These are phyloP conservation scores for Tetracladium maxilliforme DNA, from an alignment of 2,329 filamentous ascomycete species.

Conservation along the genomic window DNA sequence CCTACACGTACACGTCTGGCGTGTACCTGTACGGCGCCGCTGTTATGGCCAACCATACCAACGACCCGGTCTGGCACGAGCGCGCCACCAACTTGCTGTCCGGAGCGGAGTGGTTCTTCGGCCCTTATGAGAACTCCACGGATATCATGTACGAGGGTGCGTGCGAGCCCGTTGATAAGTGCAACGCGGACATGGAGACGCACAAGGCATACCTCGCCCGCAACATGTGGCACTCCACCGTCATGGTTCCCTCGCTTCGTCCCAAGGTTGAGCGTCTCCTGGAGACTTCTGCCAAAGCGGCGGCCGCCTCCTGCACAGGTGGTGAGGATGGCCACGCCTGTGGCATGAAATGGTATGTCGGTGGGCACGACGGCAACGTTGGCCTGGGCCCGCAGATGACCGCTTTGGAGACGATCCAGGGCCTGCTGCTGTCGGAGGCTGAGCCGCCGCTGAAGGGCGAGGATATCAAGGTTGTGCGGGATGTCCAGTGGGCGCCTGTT, in stretches of 20 bases:
- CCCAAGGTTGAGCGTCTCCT: slow-evolving; percentile 31
- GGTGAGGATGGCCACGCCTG: slow-evolving; percentile 35
- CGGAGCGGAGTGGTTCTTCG: slow-evolving; percentile 37
- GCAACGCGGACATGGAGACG: slow-evolving; percentile 48
- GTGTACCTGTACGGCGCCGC: slow-evolving; percentile 52
- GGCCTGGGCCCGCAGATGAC: slow-evolving; percentile 52
- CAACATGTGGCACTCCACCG: slow-evolving; percentile 44
- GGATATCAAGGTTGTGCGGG: no score
- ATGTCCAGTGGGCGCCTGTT: no score
- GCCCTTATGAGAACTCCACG: slow-evolving; percentile 31
- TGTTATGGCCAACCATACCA: slow-evolving; percentile 45
- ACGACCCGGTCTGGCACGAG: slow-evolving; percentile 33
- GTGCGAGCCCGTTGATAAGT: slow-evolving; percentile 43
- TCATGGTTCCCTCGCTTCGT: slow-evolving; percentile 38
- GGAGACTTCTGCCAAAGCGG: slow-evolving; percentile 35
- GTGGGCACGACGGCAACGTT: slow-evolving; percentile 34
- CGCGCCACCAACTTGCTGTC: slow-evolving; percentile 36
- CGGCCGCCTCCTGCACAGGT: slow-evolving; percentile 40
- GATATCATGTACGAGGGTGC: slow-evolving; percentile 50
- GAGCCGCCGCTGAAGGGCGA: slow-evolving; percentile 24
- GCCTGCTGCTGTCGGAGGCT: slow-evolving; percentile 30
- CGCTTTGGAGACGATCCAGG: slow-evolving; percentile 48
- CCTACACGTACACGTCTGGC: slow-evolving; percentile 52
- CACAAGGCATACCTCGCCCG: slow-evolving; percentile 56
- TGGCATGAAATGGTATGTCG: slow-evolving; percentile 44